Evolutionary conservation across 2,329 filamentous ascomycete genomes (phyloP).

Genomic region (Aquanectria penicillioides): DNA sequence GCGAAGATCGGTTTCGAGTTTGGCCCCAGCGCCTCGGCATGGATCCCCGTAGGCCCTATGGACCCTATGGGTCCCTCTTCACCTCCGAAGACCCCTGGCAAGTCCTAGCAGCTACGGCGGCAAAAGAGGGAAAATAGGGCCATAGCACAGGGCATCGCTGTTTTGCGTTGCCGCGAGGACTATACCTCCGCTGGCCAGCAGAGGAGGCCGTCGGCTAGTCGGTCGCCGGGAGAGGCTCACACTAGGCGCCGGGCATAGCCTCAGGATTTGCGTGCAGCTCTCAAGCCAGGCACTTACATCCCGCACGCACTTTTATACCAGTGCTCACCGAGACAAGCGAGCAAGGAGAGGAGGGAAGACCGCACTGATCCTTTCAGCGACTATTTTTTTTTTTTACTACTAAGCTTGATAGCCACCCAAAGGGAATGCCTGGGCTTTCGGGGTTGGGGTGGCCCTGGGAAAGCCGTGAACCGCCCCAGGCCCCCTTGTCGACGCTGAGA

Average conservation of each 20-base stretch:
- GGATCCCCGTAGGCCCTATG: slow-evolving; percentile 15
- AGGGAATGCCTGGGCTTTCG: too few relatives aligned
- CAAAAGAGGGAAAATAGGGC: neutral
- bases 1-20: slow-evolving; percentile 24
- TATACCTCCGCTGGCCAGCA: neutral
- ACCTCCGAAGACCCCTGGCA: too few relatives aligned
- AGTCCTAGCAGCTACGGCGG: slow-evolving; percentile 5
- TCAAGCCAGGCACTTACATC: too few relatives aligned
- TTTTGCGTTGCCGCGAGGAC: neutral
- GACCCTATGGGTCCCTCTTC: neutral
- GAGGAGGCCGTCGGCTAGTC: neutral
- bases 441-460: too few relatives aligned
- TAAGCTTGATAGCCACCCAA: too few relatives aligned
- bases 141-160: neutral
- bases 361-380: too few relatives aligned
- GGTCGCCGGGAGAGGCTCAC: slow-evolving; percentile 1
- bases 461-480: neutral
- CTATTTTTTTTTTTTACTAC: too few relatives aligned
- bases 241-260: slow-evolving; percentile 6
- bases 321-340: too few relatives aligned
- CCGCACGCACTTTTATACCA: too few relatives aligned
- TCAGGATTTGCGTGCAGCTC: neutral
- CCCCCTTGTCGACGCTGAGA: neutral
- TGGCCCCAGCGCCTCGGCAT: slow-evolving; percentile 16
- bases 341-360: too few relatives aligned